Base-by-base conservation (phyloP, 208 protist species). In the Acanthamoeba polyphaga region DNA sequence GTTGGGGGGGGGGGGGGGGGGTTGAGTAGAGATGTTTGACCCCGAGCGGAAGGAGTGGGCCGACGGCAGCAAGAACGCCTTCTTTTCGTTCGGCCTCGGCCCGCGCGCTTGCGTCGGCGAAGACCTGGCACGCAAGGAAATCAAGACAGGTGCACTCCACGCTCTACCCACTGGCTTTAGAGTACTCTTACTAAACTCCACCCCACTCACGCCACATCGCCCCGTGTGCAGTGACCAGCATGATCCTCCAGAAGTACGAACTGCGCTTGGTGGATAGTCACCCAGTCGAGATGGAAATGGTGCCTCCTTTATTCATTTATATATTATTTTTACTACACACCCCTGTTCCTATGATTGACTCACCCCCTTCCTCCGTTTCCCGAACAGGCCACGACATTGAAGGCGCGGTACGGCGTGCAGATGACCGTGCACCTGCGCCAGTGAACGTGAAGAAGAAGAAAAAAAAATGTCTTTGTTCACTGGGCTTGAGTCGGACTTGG, bases 211-310 rank as follows among this genome's bases (percentile, higher is more conserved):
- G 43, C 43, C 2, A 49, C 43, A 49, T 49, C 43, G 6, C 62
- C 62, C 27, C 27, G 22, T 19, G 19, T 68, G 5, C 72, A 82
- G 72, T 82, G 1, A 49, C 46, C 46, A 38, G 72, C 46, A 82
- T 82, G 72, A 68, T 90, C 60, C 43, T 90, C 15, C 84, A 90
- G 32, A 66, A 55, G 84, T 90, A 90, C 60, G 84, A 90, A 49
- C 84, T 90, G 0, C 43, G 84, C 3, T n/a, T 90, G 27, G 84
- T 90, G 3, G 32, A 4, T 7, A n/a, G 27, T 15, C 84, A 90
- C n/a, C 51, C 51, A 8, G 60, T 68, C 6, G 84, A 90, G 53
- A 90, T 90, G 84, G 84, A 90, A 32, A 80, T 80, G 70, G 70
- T 43, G 62, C 19, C 62, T 68, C 24, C 62, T 12, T n/a, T 8